These are phyloP conservation scores for Phytopythium litorale DNA, from an alignment of 352 stramenopile species.

Conservation along the genomic window DNA sequence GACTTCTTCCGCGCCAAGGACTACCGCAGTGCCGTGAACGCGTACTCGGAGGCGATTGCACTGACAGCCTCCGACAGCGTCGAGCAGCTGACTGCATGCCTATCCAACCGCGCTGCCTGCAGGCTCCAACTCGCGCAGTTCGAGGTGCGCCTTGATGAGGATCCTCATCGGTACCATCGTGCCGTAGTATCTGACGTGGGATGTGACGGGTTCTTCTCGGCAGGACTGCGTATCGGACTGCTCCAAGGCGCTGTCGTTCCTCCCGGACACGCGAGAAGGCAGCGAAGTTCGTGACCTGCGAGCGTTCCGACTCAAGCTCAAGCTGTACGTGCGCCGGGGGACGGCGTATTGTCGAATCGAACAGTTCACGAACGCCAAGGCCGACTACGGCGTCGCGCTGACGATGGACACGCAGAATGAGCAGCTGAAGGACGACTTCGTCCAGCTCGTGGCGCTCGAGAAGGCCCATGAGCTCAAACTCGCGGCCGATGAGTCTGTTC, in stretches of 20 bases:
- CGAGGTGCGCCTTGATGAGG: conserved; percentile 22
- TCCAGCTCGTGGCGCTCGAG: conserved; percentile 54
- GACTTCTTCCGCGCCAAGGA: conserved; percentile 76
- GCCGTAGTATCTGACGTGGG: neutral
- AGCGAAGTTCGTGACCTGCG: conserved; percentile 25
- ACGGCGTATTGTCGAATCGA: conserved; percentile 62
- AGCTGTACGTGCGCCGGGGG: conserved; percentile 67
- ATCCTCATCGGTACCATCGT: neutral
- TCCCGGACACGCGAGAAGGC: conserved; percentile 54
- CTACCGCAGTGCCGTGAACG: conserved; percentile 63
- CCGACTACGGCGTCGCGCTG: conserved; percentile 74
- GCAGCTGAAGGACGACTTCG: conserved; percentile 62
- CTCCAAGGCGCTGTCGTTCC: conserved; percentile 52
- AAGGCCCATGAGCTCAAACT: conserved; percentile 51
- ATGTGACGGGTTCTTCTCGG: neutral
- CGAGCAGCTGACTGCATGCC: conserved; percentile 43
- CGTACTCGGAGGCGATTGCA: conserved; percentile 59
- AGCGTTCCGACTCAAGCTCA: conserved; percentile 66
- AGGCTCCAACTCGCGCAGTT: conserved; percentile 55
- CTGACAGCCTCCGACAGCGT: conserved; percentile 25
- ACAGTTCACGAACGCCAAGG: conserved; percentile 59
- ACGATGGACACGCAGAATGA: conserved; percentile 75
- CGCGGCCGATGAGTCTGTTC: conserved; percentile 42
- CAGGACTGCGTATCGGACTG: conserved; percentile 66
- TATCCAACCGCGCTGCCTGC: conserved; percentile 72